These are phyloP conservation scores for Alisma plantagoaquatica DNA, from an alignment of 106 monocot genomes.

Conservation along the genomic window DNA sequence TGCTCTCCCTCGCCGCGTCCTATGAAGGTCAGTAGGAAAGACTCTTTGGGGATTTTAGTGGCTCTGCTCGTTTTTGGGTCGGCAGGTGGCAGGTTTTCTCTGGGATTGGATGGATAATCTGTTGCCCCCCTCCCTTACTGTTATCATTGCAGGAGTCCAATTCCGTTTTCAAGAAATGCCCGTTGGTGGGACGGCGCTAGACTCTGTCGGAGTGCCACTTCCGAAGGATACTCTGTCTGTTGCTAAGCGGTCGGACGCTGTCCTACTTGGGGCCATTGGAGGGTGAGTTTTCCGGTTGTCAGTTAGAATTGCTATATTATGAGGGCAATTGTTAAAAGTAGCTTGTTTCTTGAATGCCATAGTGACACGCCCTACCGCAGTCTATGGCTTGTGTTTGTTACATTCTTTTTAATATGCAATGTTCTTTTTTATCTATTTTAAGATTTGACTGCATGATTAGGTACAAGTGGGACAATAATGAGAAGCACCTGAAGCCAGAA, in stretches of 20 bases:
- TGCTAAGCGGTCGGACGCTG: conserved; percentile 29
- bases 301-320: neutral
- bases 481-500: conserved; percentile 81
- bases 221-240: conserved; percentile 44
- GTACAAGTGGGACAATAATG: conserved; percentile 91
- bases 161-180: conserved; percentile 40
- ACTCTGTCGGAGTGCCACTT: conserved; percentile 40
- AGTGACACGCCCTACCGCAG: too few relatives aligned
- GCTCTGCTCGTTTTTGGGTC: neutral
- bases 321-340: neutral
- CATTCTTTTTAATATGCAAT: neutral
- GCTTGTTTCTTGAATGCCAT: too few relatives aligned
- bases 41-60: too few relatives aligned
- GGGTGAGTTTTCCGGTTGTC: conserved; percentile 18
- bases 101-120: neutral
- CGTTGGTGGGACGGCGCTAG: conserved; percentile 53
- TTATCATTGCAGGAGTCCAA: conserved; percentile 29
- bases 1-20: conserved; percentile 42
- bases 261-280: conserved; percentile 54
- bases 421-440: neutral
- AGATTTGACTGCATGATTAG: conserved; percentile 11
- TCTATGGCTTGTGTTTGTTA: too few relatives aligned
- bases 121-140: neutral
- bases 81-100: neutral
- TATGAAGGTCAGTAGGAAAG: conserved; percentile 65